A percentile compares a stretch with the other conserved stretches of the same genome.
These are phyloP conservation scores for Chrysosporium keratinophilum DNA, from an alignment of 2,329 filamentous ascomycete species.

Conservation along the genomic window DNA sequence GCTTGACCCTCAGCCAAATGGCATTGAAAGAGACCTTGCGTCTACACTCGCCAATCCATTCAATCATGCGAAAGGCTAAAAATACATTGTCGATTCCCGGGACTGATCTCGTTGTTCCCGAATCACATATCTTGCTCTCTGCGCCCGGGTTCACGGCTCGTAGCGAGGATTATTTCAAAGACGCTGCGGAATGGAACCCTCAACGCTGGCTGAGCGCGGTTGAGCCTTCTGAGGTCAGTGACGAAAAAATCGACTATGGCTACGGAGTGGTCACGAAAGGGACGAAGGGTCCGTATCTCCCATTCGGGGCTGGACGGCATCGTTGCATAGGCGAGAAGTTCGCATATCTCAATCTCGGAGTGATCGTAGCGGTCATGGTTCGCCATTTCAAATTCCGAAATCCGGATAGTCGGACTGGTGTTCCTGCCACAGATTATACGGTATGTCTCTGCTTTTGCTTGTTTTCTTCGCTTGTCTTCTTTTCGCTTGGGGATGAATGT, in stretches of 20 bases:
- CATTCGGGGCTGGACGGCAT: slow-evolving; percentile 63
- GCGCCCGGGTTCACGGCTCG: slow-evolving; percentile 60
- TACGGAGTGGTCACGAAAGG: slow-evolving; percentile 53
- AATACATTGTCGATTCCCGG: slow-evolving; percentile 48
- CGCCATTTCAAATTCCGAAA: slow-evolving; percentile 52
- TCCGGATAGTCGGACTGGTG: slow-evolving; percentile 43
- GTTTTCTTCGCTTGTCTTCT: neutral
- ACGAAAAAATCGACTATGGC: slow-evolving; percentile 52
- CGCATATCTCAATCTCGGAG: slow-evolving; percentile 58
- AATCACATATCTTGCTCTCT: slow-evolving; percentile 66
- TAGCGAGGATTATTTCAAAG: slow-evolving; percentile 51
- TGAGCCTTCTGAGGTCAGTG: slow-evolving; percentile 33
- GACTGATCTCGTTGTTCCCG: slow-evolving; percentile 60
- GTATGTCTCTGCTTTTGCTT: neutral
- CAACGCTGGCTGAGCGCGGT: slow-evolving; percentile 43
- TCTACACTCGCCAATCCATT: slow-evolving; percentile 61
- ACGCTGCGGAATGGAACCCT: slow-evolving; percentile 51
- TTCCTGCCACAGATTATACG: slow-evolving; percentile 57
- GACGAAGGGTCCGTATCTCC: slow-evolving; percentile 53
- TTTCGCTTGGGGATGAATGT: too few relatives aligned
- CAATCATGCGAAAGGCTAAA: slow-evolving; percentile 62
- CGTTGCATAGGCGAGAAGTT: slow-evolving; percentile 69
- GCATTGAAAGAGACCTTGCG: slow-evolving; percentile 64
- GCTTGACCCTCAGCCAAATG: slow-evolving; percentile 51
- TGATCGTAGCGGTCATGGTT: slow-evolving; percentile 54